Percentiles rank a stretch among this genome's conserved stretches.
Evolutionary conservation across 257 asterid genomes (phyloP).

Genomic region (Thymus quinquecostatus): DNA sequence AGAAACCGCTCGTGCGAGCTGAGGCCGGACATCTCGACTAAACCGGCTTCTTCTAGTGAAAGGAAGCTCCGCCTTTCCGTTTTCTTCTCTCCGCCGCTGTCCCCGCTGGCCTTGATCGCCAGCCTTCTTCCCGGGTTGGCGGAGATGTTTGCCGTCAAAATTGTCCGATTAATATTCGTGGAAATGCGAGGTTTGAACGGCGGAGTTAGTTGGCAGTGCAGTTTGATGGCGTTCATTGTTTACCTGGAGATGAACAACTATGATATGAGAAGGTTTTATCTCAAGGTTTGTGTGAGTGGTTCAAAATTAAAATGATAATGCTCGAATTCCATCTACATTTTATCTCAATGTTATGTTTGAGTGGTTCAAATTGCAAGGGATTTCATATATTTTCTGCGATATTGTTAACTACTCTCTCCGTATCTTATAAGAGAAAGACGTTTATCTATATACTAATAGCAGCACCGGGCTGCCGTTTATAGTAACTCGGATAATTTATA

Average conservation of each 20-base stretch:
- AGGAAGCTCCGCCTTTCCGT: conserved; percentile 53
- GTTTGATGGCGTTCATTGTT: conserved; percentile 4
- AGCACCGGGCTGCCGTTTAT: no score
- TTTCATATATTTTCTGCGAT: no score
- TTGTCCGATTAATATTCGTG: not conserved
- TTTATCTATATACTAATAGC: no score
- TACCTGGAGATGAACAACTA: not conserved
- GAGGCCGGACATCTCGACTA: conserved; percentile 83
- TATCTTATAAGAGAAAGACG: no score
- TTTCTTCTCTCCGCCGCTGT: conserved; percentile 35
- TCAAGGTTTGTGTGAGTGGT: not conserved
- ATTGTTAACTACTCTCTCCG: no score
- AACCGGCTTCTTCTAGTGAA: conserved; percentile 78
- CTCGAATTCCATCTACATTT: no score
- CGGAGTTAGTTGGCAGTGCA: not conserved
- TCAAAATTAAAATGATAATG: not conserved
- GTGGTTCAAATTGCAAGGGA: not conserved
- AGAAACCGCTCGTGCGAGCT: conserved; percentile 78
- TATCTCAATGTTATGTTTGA: not conserved
- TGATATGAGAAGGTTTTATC: not conserved
- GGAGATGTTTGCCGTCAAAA: not conserved
- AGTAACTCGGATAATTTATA: no score
- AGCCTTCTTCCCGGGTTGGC: conserved; percentile 20
- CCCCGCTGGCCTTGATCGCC: conserved; percentile 25
- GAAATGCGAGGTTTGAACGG: conserved; percentile 21